Conservation (phyloP, 2,329 filamentous ascomycete species). For the Escovopsis sp. region DNA sequence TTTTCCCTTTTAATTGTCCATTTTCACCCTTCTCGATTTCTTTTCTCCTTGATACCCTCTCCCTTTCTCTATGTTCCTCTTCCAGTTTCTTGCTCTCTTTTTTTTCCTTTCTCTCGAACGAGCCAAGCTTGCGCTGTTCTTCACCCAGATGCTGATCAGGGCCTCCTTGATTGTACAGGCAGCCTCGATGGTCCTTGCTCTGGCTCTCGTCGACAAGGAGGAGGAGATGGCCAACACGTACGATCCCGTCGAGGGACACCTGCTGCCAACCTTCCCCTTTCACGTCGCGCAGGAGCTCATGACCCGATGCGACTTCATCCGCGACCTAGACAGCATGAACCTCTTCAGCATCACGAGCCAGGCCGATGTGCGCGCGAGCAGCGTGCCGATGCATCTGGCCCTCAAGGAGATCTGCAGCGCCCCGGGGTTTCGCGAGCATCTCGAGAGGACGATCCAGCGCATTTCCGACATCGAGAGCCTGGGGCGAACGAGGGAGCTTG, state of each 20-base stretch:
- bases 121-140: no score
- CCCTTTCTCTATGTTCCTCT: no score
- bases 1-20: no score
- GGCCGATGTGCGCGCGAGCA: constrained; percentile 80
- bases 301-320: constrained; percentile 90
- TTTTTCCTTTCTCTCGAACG: neutral
- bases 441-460: constrained; percentile 68
- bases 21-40: no score
- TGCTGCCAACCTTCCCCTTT: constrained; percentile 66
- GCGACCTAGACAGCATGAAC: constrained; percentile 82
- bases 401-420: constrained; percentile 69
- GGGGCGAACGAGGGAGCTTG: constrained; percentile 83
- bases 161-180: no score
- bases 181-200: constrained; percentile 84
- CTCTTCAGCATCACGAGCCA: constrained; percentile 85
- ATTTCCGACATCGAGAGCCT: constrained; percentile 90
- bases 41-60: neutral
- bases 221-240: constrained; percentile 50
- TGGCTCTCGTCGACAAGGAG: constrained; percentile 76
- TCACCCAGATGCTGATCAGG: no score
- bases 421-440: constrained; percentile 64
- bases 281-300: constrained; percentile 81
- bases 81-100: no score
- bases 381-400: constrained; percentile 88
- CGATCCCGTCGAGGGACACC: constrained; percentile 50